phyloP scores from a whole-genome alignment of 768 basidiomycete species.

The Lentinula guzmanii region DNA sequence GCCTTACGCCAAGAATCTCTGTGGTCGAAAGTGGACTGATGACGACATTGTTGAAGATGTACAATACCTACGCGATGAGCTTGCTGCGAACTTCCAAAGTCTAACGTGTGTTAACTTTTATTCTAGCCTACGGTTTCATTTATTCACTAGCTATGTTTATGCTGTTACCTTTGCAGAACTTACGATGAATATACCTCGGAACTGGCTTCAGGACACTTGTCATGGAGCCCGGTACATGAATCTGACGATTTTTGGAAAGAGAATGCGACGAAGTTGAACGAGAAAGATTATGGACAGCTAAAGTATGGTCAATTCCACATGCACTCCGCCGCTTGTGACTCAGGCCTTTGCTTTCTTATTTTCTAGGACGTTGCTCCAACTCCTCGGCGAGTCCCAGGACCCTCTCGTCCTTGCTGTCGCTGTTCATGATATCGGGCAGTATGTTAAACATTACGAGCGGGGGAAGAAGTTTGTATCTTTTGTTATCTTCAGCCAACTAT shows the following conservation, averaged over 20 bases:
- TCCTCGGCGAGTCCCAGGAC: conserved; percentile 68
- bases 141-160: not conserved
- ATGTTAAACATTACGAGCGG: conserved; percentile 84
- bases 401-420: conserved; percentile 85
- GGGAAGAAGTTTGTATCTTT: conserved; percentile 74
- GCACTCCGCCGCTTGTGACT: not conserved
- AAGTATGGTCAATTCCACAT: conserved; percentile 44
- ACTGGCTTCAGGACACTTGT: conserved; percentile 80
- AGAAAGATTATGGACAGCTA: conserved; percentile 76
- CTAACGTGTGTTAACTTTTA: conserved; percentile 59
- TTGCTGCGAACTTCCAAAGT: conserved; percentile 81
- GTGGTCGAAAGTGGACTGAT: conserved; percentile 85
- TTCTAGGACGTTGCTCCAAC: conserved; percentile 62
- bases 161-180: conserved; percentile 46
- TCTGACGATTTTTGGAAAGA: conserved; percentile 98
- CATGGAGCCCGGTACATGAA: conserved; percentile 95
- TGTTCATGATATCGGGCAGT: conserved; percentile 89
- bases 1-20: conserved; percentile 82
- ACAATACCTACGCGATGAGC: conserved; percentile 78
- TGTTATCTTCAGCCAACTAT: not conserved
- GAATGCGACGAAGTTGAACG: conserved; percentile 83
- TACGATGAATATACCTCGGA: conserved; percentile 96
- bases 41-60: conserved; percentile 94
- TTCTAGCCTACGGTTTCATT: not conserved
- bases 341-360: not conserved